Evolutionary conservation across 306 rosid genomes (phyloP).

Genomic region (Bauhinia variegata): DNA sequence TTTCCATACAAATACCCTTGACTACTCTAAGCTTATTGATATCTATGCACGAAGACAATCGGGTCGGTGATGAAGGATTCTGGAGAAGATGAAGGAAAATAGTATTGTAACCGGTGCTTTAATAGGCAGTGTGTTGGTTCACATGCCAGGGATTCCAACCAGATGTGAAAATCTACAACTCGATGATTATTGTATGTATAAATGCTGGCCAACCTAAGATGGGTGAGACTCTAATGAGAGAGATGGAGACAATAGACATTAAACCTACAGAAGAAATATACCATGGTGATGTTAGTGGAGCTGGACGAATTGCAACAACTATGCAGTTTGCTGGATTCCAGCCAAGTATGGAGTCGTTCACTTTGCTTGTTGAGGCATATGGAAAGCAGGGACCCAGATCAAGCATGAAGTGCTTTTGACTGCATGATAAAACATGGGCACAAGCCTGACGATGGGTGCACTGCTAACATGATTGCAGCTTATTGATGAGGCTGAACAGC

Average conservation of each 20-base stretch:
- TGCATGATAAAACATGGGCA: conserved; percentile 46
- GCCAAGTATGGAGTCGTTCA: conserved; percentile 44
- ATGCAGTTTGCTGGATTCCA: conserved; percentile 53
- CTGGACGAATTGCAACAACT: conserved; percentile 37
- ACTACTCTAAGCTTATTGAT: conserved; percentile 56
- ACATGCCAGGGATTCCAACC: conserved; percentile 61
- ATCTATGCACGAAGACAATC: conserved; percentile 50
- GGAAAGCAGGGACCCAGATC: conserved; percentile 40
- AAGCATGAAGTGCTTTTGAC: conserved; percentile 55
- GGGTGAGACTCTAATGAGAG: conserved; percentile 47
- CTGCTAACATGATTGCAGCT: conserved; percentile 59
- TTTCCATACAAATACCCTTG: conserved; percentile 51
- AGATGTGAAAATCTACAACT: conserved; percentile 46
- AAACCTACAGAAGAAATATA: conserved; percentile 46
- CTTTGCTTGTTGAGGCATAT: conserved; percentile 51
- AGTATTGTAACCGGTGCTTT: conserved; percentile 46
- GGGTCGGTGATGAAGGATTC: conserved; percentile 54
- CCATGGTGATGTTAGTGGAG: conserved; percentile 41
- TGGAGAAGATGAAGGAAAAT: conserved; percentile 55
- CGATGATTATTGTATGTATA: conserved; percentile 53
- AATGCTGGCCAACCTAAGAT: conserved; percentile 46
- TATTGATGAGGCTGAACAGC: conserved; percentile 60
- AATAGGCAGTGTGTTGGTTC: conserved; percentile 50
- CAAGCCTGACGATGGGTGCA: conserved; percentile 56
- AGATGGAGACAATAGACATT: conserved; percentile 57